Percentiles rank a stretch among this genome's conserved stretches.
Evolutionary conservation across 106 monocot species (phyloP).

Genomic region (Acorus gramineus): DNA sequence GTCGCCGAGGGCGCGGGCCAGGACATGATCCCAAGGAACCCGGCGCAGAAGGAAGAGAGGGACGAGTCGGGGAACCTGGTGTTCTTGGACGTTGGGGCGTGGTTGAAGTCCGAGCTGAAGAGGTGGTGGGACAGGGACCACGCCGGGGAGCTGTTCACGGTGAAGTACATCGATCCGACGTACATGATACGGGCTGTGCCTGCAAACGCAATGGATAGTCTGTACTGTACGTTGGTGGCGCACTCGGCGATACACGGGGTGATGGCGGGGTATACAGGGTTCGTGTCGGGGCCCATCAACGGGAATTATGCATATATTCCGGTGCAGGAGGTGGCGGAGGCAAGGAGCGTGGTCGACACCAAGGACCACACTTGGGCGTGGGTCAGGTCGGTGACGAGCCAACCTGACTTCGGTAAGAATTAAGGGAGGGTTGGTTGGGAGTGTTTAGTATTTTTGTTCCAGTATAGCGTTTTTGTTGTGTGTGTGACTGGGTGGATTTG

Average conservation of each 20-base stretch:
- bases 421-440: no score
- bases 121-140: slow-evolving; percentile 69
- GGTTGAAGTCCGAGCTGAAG: slow-evolving; percentile 68
- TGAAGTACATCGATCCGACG: slow-evolving; percentile 90
- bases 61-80: slow-evolving; percentile 73
- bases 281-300: slow-evolving; percentile 71
- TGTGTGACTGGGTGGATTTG: no score
- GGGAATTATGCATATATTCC: slow-evolving; percentile 83
- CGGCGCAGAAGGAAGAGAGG: slow-evolving; percentile 25
- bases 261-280: slow-evolving; percentile 88
- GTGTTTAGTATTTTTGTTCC: no score
- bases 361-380: slow-evolving; percentile 88
- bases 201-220: slow-evolving; percentile 68
- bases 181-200: slow-evolving; percentile 89
- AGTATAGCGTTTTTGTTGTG: no score
- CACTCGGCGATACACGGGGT: slow-evolving; percentile 83
- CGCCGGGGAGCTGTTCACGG: slow-evolving; percentile 52
- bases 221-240: slow-evolving; percentile 76
- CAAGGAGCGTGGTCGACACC: slow-evolving; percentile 46
- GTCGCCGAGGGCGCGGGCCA: slow-evolving; percentile 86
- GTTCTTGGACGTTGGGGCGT: slow-evolving; percentile 58
- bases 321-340: slow-evolving; percentile 55
- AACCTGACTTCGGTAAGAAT: slow-evolving; percentile 54
- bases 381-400: slow-evolving; percentile 80
- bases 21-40: slow-evolving; percentile 38